Base-by-base conservation (phyloP, 2,329 filamentous ascomycete species). In the Eurotiales sp. region DNA sequence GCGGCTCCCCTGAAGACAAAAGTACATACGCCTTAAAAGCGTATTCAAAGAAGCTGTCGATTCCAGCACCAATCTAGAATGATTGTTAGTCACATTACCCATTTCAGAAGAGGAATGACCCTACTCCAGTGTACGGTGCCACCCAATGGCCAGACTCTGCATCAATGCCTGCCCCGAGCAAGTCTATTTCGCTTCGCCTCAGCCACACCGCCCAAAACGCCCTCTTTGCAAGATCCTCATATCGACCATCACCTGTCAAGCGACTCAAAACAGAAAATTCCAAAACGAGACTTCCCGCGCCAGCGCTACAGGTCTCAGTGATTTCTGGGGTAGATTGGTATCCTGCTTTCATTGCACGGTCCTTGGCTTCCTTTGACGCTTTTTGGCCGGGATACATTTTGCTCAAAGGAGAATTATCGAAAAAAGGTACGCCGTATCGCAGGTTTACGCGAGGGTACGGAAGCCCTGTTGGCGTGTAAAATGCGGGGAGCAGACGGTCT, bases 41-140 rank as follows among this genome's bases (percentile, higher is more conserved):
- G 70, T 99, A 99, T 72, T 99, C 93, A 64, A 96, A 97, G 73
- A 99, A 99, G 71, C 91, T 96, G 72, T 99, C 93, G 63, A 96
- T 90, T 34, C 93, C 93, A 7, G 93, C 93, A 45, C 93, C 93
- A 60, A 99, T 95, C 73, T 76, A 46, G 40, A 42, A 45, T 34
- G 23, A 23, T 23, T 7, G 19, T 54, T 25, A 51, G 52, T 34
- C n/a, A n/a, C n/a, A n/a, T n/a, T n/a, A n/a, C n/a, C 23, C 23
- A 40, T 27, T 5, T 27, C 10, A 46, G 8, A 4, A 30, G 12
- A 39, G n/a, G 27, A 1, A 37, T 34, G 22, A 43, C 61, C 69
- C 56, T 65, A 75, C 72, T 25, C 93, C 92, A n/a, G 92, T 86
- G 66, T 89, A 91, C 2, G 88, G 81, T 8, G 87, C 87, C 29